Evolutionary conservation across 73 alveolate genomes (phyloP), one percentile per base, ranked within the genome.

Genomic region (Durusdinium trenchii): DNA sequence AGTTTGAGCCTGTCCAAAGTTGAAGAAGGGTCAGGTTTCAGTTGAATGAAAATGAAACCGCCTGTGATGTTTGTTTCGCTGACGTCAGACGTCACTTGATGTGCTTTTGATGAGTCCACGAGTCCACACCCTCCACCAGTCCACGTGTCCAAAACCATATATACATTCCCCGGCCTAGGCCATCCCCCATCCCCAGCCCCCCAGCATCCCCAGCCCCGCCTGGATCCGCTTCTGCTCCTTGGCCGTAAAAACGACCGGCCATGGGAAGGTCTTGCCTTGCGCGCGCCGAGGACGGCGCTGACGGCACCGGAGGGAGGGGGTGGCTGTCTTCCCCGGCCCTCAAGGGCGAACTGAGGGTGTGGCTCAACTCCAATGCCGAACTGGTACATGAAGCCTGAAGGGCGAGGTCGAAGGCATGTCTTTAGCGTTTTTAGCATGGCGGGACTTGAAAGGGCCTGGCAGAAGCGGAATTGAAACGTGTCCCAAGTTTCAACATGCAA

Each of bases 311-410:
- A 6, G 86, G 38, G 0, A 36, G 18, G 42, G 32, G 64, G 90
- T 3, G 10, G 42, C 64, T 32, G 1, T 23, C 35, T 42, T 40
- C 12, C 64, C 10, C 48, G 43, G 71, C 7, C 71, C 6, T 60
- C 93, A 3, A 47, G 69, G 32, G 0, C n/a, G 81, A 6, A 40
- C n/a, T 36, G 94, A 62, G 40, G 23, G 1, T n/a, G 51, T 14
- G 75, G 26, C 94, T 84, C 75, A 26, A 90, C 97, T 6, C 97
- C 97, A 6, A 69, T 64, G 23, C 97, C 97, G n/a, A 90, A 90
- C 57, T 90, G 97, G 84, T 90, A 75, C 97, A 90, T 90, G 97
- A 67, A 90, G 87, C 97, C 97, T 90, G 73, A 7, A 48, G 28
- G 47, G 6, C 16, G 78, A 64, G 78, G 43, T 5, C 78, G 78